A percentile compares a stretch with the other conserved stretches of the same genome.
phyloP scores from a whole-genome alignment of 495 filamentous ascomycete species.

The Mycothermus thermophilus region DNA sequence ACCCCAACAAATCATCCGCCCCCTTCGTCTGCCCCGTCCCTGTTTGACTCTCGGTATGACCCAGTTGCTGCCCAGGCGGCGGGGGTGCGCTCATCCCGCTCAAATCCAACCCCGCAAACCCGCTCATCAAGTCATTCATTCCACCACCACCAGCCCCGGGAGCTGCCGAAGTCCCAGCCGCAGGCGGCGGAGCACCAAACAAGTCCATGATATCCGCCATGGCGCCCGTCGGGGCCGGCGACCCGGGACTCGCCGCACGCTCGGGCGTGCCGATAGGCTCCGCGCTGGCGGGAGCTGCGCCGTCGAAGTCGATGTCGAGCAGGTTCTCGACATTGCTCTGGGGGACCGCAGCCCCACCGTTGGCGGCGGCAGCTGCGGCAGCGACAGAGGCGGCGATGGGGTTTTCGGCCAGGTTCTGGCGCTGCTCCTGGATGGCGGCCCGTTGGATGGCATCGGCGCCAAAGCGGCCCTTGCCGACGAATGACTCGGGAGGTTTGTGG shows the following conservation, averaged over 20 bases:
- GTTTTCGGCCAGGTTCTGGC: constrained; percentile 82
- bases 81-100: constrained; percentile 45
- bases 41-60: constrained; percentile 10
- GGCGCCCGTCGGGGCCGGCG: constrained; percentile 37
- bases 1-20: constrained; percentile 78
- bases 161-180: constrained; percentile 16
- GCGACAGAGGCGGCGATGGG: constrained; percentile 78
- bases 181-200: constrained; percentile 41
- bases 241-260: constrained; percentile 51
- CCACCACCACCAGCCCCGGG: constrained; percentile 6
- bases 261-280: constrained; percentile 79
- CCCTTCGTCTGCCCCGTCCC: constrained; percentile 41
- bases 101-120: constrained; percentile 69
- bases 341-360: constrained; percentile 13
- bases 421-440: constrained; percentile 91
- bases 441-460: constrained; percentile 90
- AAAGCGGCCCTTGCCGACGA: constrained; percentile 87
- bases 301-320: constrained; percentile 96
- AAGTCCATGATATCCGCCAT: constrained; percentile 87
- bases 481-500: constrained; percentile 93
- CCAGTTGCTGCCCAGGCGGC: constrained; percentile 37
- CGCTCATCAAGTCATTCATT: constrained; percentile 59
- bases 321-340: constrained; percentile 87
- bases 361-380: constrained; percentile 39
- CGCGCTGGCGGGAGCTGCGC: constrained; percentile 75